Base-by-base conservation (phyloP, 1,139 yeast genomes). In the Pichia sp. region DNA sequence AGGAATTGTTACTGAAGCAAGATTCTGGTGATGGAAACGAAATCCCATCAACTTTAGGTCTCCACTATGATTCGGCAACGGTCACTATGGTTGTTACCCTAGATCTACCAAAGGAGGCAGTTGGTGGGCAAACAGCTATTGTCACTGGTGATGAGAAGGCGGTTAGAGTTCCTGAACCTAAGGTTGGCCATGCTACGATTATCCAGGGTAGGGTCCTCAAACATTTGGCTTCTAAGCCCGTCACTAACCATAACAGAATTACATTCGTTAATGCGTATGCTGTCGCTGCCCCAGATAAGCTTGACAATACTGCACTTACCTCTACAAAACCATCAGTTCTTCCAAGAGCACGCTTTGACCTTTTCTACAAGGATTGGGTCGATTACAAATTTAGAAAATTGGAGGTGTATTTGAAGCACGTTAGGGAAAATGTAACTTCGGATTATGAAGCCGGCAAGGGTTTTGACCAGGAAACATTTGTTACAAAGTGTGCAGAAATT, bases 111-210 rank as follows among this genome's bases (percentile, higher is more conserved):
- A 67, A 63, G 6, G 64, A 60, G 2, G 72, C 72, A 60, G 60
- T 67, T 48, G 75, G 74, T n/a, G 74, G 75, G n/a, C 71, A 71
- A 54, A 71, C 75, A 2, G 73, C 71, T 12, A 60, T 72, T 33
- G 61, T 64, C 55, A 65, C 70, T 31, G 75, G 75, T 33, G 64
- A 67, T 55, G 74, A 70, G 51, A 60, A 62, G 30, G 60, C 67
- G 43, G 58, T 65, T 53, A 61, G 67, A 34, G 70, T 71, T 46
- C 70, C 71, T 12, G 73, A 70, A 46, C 75, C 75, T n/a, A 68
- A 65, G 52, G 56, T 63, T 27, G 75, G 75, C 8, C 67, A 66
- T 56, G 73, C 71, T 14, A 65, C 74, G 10, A 55, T 72, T 36
- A 62, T 72, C 44, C 75, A 72, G 61, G 75, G 74, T 14, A 63